These are phyloP conservation scores for Lichtheimia ornata DNA, from an alignment of 371 early-diverging fungal genomes.

Conservation along the genomic window DNA sequence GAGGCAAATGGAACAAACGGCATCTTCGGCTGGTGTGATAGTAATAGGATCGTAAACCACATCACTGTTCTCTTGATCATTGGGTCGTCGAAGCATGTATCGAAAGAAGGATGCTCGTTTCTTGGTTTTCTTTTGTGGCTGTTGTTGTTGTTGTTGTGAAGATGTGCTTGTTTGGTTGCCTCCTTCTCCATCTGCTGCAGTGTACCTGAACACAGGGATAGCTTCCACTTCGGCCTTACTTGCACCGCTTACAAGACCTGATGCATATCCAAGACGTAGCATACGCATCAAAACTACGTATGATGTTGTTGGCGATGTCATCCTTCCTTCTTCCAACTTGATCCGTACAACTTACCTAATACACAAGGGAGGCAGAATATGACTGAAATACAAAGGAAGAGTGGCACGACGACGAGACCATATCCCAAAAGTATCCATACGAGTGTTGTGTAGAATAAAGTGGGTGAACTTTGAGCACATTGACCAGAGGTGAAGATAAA, in stretches of 20 bases:
- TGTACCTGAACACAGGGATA: conserved; percentile 46
- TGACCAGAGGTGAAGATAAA: conserved; percentile 55
- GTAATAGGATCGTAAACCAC: conserved; percentile 18
- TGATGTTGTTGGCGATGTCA: background rate
- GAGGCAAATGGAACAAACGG: conserved; percentile 64
- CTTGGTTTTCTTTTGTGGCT: background rate
- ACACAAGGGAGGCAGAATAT: conserved; percentile 68
- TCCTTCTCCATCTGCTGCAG: background rate
- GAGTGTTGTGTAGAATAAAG: conserved; percentile 58
- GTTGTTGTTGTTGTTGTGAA: conserved; percentile 1
- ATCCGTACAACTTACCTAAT: conserved; percentile 22
- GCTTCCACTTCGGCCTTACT: conserved; percentile 56
- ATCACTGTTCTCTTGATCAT: conserved; percentile 13
- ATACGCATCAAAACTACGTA: conserved; percentile 47
- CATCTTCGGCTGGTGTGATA: conserved; percentile 39
- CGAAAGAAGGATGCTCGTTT: conserved; percentile 1
- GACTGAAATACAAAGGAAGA: conserved; percentile 58
- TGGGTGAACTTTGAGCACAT: conserved; percentile 49
- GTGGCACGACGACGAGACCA: conserved; percentile 60
- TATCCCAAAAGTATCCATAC: conserved; percentile 69
- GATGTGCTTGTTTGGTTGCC: background rate
- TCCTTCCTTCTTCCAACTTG: background rate
- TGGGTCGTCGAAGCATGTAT: conserved; percentile 4
- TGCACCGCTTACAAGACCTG: conserved; percentile 53
- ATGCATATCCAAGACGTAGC: conserved; percentile 51